Percentiles rank a stretch among this genome's conserved stretches.
These are phyloP conservation scores for Chloranthus sessilifolius DNA, from an alignment of 164 flowering plant species.

Conservation along the genomic window DNA sequence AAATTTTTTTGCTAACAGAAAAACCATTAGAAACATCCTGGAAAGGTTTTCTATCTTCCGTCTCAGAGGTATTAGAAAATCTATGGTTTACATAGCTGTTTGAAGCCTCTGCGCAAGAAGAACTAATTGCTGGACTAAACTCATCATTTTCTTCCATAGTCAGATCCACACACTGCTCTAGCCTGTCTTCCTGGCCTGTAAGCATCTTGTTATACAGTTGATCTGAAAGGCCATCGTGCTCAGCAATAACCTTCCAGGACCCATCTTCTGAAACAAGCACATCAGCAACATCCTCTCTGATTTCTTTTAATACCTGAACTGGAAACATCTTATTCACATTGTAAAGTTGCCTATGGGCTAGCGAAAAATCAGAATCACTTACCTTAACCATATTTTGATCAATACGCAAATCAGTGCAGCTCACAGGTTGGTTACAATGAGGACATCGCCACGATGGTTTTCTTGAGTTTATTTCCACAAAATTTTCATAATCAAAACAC, in stretches of 20 bases:
- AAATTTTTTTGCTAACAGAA: background rate
- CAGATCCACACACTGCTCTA: constrained; percentile 43
- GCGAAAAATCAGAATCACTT: constrained; percentile 19
- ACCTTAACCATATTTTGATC: constrained; percentile 72
- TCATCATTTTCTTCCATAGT: constrained; percentile 24
- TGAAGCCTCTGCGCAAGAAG: background rate
- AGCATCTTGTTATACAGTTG: constrained; percentile 14
- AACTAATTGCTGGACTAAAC: constrained; percentile 25
- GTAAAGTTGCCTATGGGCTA: too few species aligned
- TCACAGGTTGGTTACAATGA: constrained; percentile 65
- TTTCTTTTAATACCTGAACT: constrained; percentile 60
- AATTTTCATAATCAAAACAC: constrained; percentile 82
- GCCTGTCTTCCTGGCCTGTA: constrained; percentile 19
- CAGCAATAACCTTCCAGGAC: constrained; percentile 55
- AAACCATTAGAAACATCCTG: constrained; percentile 13
- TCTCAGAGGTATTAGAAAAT: constrained; percentile 12
- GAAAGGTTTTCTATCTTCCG: constrained; percentile 56
- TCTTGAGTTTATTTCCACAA: constrained; percentile 58
- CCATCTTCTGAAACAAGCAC: constrained; percentile 69
- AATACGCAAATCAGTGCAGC: constrained; percentile 57
- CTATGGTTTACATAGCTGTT: background rate
- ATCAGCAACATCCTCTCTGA: constrained; percentile 45
- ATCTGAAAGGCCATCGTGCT: constrained; percentile 23
- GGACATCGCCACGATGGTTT: constrained; percentile 93
- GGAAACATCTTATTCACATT: constrained; percentile 5